Evolutionary conservation across 2,329 filamentous ascomycete genomes (phyloP), one percentile per base, ranked within the genome.

Genomic region (Trichoderma arundinaceum): DNA sequence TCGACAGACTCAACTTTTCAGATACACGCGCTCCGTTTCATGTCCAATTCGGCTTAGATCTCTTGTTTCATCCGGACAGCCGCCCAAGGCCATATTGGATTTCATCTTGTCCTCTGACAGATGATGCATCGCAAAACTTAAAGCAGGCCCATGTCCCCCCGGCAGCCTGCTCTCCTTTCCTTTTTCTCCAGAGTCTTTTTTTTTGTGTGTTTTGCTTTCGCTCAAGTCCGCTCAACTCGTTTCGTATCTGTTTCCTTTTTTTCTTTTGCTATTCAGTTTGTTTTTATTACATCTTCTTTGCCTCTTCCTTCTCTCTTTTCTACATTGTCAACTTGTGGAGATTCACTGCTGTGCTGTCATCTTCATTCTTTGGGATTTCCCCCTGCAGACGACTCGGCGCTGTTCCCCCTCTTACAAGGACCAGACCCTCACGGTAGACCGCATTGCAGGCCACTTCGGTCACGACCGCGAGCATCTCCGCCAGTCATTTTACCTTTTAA

Each of bases 21-120:
- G 82, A 85, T 76, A 85, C 83, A 80, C 76, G 68, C 75, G 74
- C 74, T 72, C 69, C 73, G 83, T 86, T 86, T 86, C 83, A 85
- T 78, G 75, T 74, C 75, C 73, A 69, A 69, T 74, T 69, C 59
- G 59, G 65, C 53, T 69, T 57, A 54, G 51, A 60, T 38, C 67
- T 62, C 68, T 69, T 70, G 74, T 76, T 76, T 77, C 75, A 76
- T 68, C 71, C 54, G 15, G 53, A 68, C 68, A 72, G 64, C 69
- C 73, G 71, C 73, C 73, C 67, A 70, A 15, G 65, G 69, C 71
- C 71, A 73, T 70, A 74, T 72, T 73, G 72, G 73, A 49, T 66
- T 70, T 68, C 71, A 69, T 71, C 64, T 65, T 67, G 66, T 48
- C 64, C 54, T 56, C 62, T n/a, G 46, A 64, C 22, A 54, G 48